phyloP scores from a whole-genome alignment of 345 rosid genomes.

The Lumnitzera racemosa region DNA sequence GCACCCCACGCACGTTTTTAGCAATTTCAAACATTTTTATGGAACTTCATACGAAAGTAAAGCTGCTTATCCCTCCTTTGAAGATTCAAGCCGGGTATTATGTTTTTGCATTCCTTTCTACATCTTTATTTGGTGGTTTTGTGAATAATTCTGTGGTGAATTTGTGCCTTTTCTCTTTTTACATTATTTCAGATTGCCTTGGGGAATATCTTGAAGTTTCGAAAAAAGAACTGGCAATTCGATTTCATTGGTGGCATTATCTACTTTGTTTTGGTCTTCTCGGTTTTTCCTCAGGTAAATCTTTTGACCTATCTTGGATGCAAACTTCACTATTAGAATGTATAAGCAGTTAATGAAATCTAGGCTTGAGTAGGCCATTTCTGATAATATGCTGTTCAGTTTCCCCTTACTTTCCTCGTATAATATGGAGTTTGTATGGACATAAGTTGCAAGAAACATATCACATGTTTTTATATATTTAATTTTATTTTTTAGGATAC shows the following conservation, averaged over 20 bases:
- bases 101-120: conserved; percentile 5
- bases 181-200: conserved; percentile 67
- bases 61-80: conserved; percentile 86
- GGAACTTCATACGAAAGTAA: conserved; percentile 68
- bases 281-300: conserved; percentile 89
- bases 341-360: too few relatives aligned
- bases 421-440: too few relatives aligned
- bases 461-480: too few relatives aligned
- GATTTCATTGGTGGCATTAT: conserved; percentile 97
- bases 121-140: not conserved
- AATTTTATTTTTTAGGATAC: too few relatives aligned
- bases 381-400: too few relatives aligned
- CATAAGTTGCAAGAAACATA: too few relatives aligned
- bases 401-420: too few relatives aligned
- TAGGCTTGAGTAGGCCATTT: too few relatives aligned
- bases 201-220: conserved; percentile 97
- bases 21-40: conserved; percentile 51
- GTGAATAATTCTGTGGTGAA: conserved; percentile 6
- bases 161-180: conserved; percentile 8
- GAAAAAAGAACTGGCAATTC: conserved; percentile 99
- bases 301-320: conserved; percentile 3
- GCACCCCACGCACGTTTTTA: conserved; percentile 96
- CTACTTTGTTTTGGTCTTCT: conserved; percentile 82
- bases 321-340: not conserved
- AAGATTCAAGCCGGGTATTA: conserved; percentile 94